Evolutionary conservation across 148 eudicot genomes (phyloP).

Genomic region (Euryodendron excelsum): DNA sequence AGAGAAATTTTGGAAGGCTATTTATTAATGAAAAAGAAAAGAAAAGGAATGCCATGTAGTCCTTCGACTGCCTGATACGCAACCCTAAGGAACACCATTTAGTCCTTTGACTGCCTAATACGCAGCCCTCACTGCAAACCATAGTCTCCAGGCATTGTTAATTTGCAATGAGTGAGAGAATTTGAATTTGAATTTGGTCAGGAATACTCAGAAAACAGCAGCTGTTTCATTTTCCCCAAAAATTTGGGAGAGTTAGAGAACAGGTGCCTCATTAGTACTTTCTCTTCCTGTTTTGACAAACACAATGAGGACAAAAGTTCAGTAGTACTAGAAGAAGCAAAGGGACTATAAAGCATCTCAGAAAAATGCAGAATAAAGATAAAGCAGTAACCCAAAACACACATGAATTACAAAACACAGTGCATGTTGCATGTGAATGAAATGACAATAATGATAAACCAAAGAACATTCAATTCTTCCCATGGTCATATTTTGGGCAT

Average conservation of each 20-base stretch:
- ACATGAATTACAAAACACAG: too few species aligned
- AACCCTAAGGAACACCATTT: background rate
- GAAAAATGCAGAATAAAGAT: too few species aligned
- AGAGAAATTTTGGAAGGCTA: background rate
- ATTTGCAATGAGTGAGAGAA: background rate
- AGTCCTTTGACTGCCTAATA: background rate
- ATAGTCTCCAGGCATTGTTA: slow-evolving; percentile 1
- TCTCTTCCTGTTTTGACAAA: background rate
- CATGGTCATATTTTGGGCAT: too few species aligned
- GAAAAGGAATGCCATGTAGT: background rate
- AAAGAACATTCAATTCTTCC: too few species aligned
- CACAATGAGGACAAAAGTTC: background rate
- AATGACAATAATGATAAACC: too few species aligned
- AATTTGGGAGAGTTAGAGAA: too few species aligned
- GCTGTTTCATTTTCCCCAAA: too few species aligned
- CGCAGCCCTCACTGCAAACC: background rate
- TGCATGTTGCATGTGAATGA: too few species aligned
- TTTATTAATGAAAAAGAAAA: background rate
- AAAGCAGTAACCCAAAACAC: background rate
- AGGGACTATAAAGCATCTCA: too few species aligned
- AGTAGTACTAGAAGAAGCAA: background rate
- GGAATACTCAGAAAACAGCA: background rate
- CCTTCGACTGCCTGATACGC: background rate
- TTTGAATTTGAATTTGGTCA: background rate
- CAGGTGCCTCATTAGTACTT: background rate